A percentile compares a stretch with the other conserved stretches of the same genome.
Evolutionary conservation across 139 green algal genomes (phyloP).

Genomic region (Chlorella sp.): DNA sequence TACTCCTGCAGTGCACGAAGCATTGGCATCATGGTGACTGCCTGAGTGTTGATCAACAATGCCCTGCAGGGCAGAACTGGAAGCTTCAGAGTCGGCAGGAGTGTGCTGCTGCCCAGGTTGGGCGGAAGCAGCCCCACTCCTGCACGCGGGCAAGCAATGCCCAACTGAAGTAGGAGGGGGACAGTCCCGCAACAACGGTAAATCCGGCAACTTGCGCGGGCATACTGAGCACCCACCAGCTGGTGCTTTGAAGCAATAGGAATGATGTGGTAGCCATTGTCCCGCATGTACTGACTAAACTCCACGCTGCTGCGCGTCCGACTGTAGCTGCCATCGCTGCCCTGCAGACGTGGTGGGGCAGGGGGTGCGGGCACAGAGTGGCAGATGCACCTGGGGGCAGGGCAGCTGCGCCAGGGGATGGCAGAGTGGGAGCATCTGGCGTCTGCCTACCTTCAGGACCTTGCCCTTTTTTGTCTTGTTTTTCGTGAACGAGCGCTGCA

Average conservation of each 20-base stretch:
- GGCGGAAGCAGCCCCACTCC: slow-evolving; percentile 86
- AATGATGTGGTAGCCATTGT: slow-evolving; percentile 92
- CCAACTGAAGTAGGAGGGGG: too few species aligned
- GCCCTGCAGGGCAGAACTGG: too few species aligned
- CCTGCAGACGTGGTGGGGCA: too few species aligned
- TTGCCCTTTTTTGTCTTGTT: slow-evolving; percentile 87
- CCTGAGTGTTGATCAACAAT: too few species aligned
- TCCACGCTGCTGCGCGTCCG: slow-evolving; percentile 63
- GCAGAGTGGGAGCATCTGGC: too few species aligned
- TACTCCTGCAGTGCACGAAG: slow-evolving; percentile 61
- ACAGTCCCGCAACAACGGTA: too few species aligned
- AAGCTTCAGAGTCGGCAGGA: not conserved
- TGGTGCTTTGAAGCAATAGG: slow-evolving; percentile 86
- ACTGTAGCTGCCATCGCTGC: slow-evolving; percentile 13
- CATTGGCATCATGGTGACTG: too few species aligned
- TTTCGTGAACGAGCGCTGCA: slow-evolving; percentile 87
- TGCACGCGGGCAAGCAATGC: too few species aligned
- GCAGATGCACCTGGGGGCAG: too few species aligned
- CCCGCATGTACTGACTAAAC: slow-evolving; percentile 81
- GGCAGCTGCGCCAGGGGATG: too few species aligned
- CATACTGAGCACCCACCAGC: slow-evolving; percentile 55
- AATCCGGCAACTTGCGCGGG: too few species aligned
- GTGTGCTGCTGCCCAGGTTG: slow-evolving; percentile 76
- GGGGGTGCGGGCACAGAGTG: too few species aligned
- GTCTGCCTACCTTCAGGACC: slow-evolving; percentile 75